Evolutionary conservation across 2,329 filamentous ascomycete species (phyloP), one percentile per base, ranked within the genome.

Genomic region (Ambrosiella beaveri): DNA sequence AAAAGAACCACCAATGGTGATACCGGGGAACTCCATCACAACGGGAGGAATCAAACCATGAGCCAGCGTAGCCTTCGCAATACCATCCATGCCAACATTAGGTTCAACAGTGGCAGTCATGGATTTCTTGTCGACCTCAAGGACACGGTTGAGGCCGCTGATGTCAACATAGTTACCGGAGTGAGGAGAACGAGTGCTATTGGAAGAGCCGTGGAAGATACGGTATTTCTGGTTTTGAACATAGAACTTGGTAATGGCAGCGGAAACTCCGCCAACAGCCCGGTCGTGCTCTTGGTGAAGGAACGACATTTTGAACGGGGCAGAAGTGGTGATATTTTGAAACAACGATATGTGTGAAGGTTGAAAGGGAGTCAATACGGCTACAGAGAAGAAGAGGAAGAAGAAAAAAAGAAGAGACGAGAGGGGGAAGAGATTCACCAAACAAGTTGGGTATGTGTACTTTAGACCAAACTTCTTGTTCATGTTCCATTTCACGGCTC

Each of bases 121-220:
- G 5, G 66, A 66, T 1, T 69, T 64, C 0, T 64, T 67, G 65
- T 88, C 76, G 52, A 90, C 71, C 7, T 72, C 68, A 8, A 90
- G 71, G 13, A 90, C 77, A 66, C 78, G 75, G 62, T 73, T 75
- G 8, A 90, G 75, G 3, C 66, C 65, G 68, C 81, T 84, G 41
- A 83, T 88, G 67, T 88, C 83, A 58, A 90, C 73, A 8, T 80
- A 77, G 64, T 78, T 78, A 65, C 75, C 73, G 11, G 68, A 66
- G 51, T 68, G 69, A 37, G 74, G 73, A 17, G 72, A 69, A 7
- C 86, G 81, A 41, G 86, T 89, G 68, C 81, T 86, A 70, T 87
- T 88, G 35, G 85, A 88, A 0, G 83, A 81, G 61, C 86, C 86
- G 69, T 89, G 85, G 64, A 81, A 85, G 65, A 89, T 82, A n/a